Conservation (phyloP, 2,329 filamentous ascomycete species). For the Coleophoma eucalyptorum region DNA sequence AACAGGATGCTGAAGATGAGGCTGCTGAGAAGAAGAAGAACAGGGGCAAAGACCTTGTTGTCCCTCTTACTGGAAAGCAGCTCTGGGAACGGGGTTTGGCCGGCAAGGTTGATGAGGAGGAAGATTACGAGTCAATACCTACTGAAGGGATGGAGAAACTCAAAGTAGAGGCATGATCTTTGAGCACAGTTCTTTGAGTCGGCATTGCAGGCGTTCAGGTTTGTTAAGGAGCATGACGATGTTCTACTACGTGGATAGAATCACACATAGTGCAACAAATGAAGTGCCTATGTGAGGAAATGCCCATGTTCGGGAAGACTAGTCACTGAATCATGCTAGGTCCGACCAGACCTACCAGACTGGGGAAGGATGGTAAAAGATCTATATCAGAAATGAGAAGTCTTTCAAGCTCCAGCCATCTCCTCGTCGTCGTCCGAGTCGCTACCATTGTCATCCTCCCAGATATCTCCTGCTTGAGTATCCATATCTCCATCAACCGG, state of each 20-base stretch:
- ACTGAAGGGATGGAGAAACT: slow-evolving; percentile 65
- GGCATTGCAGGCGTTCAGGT: slow-evolving; percentile 13
- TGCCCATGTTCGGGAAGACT: neutral
- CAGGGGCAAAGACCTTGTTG: slow-evolving; percentile 68
- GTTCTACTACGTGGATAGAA: neutral
- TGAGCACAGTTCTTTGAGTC: slow-evolving; percentile 1
- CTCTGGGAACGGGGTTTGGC: slow-evolving; percentile 75
- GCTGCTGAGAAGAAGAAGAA: slow-evolving; percentile 80
- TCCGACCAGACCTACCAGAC: too few relatives aligned
- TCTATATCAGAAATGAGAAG: too few relatives aligned
- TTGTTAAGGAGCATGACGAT: neutral
- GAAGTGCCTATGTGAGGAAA: neutral
- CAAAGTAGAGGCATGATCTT: slow-evolving; percentile 52
- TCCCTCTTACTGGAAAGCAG: slow-evolving; percentile 68
- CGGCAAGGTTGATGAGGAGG: slow-evolving; percentile 62
- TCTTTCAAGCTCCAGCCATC: slow-evolving; percentile 46
- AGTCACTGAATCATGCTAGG: slow-evolving; percentile 12
- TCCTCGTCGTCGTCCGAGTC: slow-evolving; percentile 36
- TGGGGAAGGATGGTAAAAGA: too few relatives aligned
- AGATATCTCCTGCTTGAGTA: slow-evolving; percentile 46
- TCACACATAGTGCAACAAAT: neutral
- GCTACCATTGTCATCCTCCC: slow-evolving; percentile 48
- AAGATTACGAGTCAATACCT: slow-evolving; percentile 56
- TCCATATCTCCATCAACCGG: slow-evolving; percentile 45
- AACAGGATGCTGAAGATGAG: slow-evolving; percentile 70